Evolutionary conservation across 2,329 filamentous ascomycete species (phyloP).

Genomic region (Lanzia echinophila): DNA sequence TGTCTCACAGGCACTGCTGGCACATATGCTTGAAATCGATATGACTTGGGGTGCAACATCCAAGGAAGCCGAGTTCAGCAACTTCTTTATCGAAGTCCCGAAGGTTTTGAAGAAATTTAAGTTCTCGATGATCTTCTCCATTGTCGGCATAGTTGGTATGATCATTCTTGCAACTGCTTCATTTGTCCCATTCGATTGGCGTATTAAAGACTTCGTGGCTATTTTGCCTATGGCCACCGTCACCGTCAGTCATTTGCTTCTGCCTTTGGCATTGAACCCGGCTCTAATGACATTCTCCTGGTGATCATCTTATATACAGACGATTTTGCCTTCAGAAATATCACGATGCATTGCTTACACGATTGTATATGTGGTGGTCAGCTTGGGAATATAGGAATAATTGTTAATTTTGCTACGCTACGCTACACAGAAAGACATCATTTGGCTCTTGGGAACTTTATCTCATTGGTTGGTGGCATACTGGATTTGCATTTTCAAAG

Average conservation of each 20-base stretch:
- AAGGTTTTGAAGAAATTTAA: conserved; percentile 72
- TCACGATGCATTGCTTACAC: no score
- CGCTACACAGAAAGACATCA: no score
- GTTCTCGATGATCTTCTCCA: conserved; percentile 33
- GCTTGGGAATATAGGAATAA: no score
- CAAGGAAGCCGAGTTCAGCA: conserved; percentile 74
- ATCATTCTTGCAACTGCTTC: conserved; percentile 56
- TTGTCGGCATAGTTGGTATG: conserved; percentile 48
- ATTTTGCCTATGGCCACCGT: conserved; percentile 71
- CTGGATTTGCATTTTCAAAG: no score
- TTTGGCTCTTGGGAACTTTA: no score
- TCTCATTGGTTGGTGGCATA: no score
- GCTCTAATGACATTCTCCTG: conserved; percentile 74
- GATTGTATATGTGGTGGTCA: no score
- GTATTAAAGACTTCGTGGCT: conserved; percentile 65
- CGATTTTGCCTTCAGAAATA: no score
- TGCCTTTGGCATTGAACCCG: conserved; percentile 71
- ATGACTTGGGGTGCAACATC: conserved; percentile 82
- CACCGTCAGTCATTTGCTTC: conserved; percentile 59
- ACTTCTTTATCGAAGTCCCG: conserved; percentile 79
- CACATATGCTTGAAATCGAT: conserved; percentile 79
- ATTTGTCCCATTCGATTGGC: conserved; percentile 60
- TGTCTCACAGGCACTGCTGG: conserved; percentile 70
- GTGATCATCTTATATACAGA: conserved; percentile 33
- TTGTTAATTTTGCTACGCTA: no score